A percentile compares a stretch with the other conserved stretches of the same genome.
These are phyloP conservation scores for Erysimum cheiri DNA, from an alignment of 441 rosid genomes.

Conservation along the genomic window DNA sequence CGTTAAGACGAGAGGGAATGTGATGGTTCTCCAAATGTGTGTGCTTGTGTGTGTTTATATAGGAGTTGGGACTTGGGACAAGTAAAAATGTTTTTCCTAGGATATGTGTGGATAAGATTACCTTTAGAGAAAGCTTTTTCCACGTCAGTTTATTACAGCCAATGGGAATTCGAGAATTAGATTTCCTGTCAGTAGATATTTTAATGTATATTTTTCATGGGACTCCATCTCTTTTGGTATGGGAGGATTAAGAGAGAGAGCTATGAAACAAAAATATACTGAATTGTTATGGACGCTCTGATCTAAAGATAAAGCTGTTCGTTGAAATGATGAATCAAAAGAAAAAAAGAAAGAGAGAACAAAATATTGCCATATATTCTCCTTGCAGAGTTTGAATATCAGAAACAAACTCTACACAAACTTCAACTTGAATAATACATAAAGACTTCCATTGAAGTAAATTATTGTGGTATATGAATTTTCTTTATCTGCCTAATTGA, in stretches of 20 bases:
- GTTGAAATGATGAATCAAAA: slow-evolving; percentile 7
- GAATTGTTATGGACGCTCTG: slow-evolving; percentile 35
- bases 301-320: slow-evolving; percentile 1
- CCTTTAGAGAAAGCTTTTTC: slow-evolving; percentile 40
- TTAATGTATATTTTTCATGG: slow-evolving; percentile 29
- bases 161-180: slow-evolving; percentile 52
- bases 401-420: neutral
- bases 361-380: slow-evolving; percentile 4
- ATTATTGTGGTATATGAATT: slow-evolving; percentile 1
- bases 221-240: slow-evolving; percentile 34
- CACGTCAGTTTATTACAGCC: slow-evolving; percentile 54
- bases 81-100: slow-evolving; percentile 23
- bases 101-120: slow-evolving; percentile 61
- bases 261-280: slow-evolving; percentile 22
- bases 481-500: slow-evolving; percentile 11
- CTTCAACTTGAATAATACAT: neutral
- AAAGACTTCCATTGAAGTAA: neutral
- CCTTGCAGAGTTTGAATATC: neutral
- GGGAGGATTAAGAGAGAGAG: slow-evolving; percentile 3
- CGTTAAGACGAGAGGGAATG: slow-evolving; percentile 16
- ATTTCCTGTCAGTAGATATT: slow-evolving; percentile 52
- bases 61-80: slow-evolving; percentile 24
- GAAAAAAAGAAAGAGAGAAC: neutral
- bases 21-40: slow-evolving; percentile 19
- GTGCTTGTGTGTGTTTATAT: slow-evolving; percentile 25